Conservation (phyloP, 768 basidiomycete genomes). For the Boletus rubropictus region DNA sequence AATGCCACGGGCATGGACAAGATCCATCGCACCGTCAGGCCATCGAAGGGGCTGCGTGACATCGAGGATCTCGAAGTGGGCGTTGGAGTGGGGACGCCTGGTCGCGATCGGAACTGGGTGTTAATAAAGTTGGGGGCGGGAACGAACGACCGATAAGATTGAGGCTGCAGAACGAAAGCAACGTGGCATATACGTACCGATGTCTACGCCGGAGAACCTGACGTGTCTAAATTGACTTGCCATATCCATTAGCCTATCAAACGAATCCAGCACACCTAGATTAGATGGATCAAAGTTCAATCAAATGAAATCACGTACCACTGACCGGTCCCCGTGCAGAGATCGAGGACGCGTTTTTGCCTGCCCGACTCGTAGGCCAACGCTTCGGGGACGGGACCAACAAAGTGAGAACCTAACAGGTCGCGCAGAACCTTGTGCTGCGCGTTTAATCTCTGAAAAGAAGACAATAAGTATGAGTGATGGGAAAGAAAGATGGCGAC, state of each 20-base stretch:
- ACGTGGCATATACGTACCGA: conserved; percentile 46
- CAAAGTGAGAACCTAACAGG: conserved; percentile 51
- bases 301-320: conserved; percentile 45
- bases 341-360: conserved; percentile 55
- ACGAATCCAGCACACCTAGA: conserved; percentile 7
- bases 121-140: conserved; percentile 5
- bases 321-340: conserved; percentile 70
- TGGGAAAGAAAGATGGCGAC: conserved; percentile 14
- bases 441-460: conserved; percentile 45
- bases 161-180: conserved; percentile 8
- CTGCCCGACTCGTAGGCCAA: conserved; percentile 38
- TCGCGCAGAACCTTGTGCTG: conserved; percentile 45
- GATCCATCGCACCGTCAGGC: conserved; percentile 50
- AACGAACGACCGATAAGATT: conserved; percentile 10
- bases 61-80: conserved; percentile 62
- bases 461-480: neutral
- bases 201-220: conserved; percentile 66
- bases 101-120: conserved; percentile 65
- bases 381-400: conserved; percentile 53
- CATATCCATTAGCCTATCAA: conserved; percentile 68
- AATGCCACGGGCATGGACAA: conserved; percentile 60
- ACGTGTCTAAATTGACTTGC: conserved; percentile 58
- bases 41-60: conserved; percentile 50
- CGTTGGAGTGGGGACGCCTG: conserved; percentile 53
- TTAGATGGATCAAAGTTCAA: conserved; percentile 18